Base-by-base conservation (phyloP, 495 filamentous ascomycete genomes). In the Hyaloscypha hepaticicola region DNA sequence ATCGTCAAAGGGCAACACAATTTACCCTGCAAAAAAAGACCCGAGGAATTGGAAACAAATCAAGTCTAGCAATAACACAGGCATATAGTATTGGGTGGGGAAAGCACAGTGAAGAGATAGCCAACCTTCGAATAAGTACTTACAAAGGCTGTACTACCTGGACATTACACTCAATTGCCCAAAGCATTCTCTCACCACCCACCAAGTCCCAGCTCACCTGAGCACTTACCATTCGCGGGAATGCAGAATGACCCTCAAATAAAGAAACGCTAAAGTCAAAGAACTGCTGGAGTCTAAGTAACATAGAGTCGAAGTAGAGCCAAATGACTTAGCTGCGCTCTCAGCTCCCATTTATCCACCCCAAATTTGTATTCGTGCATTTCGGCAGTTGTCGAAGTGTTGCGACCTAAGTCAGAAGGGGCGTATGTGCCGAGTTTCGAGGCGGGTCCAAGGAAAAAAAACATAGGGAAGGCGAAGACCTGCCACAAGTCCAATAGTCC, bases 111-210 rank as follows among this genome's bases (percentile, higher is more conserved):
- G 60, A 57, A 60, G 67, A 50, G 60, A 66, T 63, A n/a, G 63
- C 63, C 49, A 66, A 69, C 67, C 63, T 63, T 69, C 63, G 56
- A 59, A 60, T 69, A 69, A 63, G 63, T 69, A 69, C 67, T 69
- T 66, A 66, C 67, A 69, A 69, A 69, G 48, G 41, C 49, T 16
- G 19, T 19, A n/a, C 58, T 38, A 68, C 2, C 14, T 19, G 21
- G 34, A 24, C 22, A 22, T 25, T 21, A 55, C 25, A 25, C 49
- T 38, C 62, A 27, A 8, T 24, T 14, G 28, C 49, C 31, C 48
- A 22, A 27, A 53, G 50, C 21, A 41, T 16, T 51, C 50, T 27
- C 25, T 55, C 25, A 24, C 51, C 28, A 50, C 5, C 51, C 27
- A 38, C 45, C 65, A 50, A 26, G 63, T 55, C 59, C 53, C 22